phyloP scores from a whole-genome alignment of 306 rosid species.

The Quercus rubra region DNA sequence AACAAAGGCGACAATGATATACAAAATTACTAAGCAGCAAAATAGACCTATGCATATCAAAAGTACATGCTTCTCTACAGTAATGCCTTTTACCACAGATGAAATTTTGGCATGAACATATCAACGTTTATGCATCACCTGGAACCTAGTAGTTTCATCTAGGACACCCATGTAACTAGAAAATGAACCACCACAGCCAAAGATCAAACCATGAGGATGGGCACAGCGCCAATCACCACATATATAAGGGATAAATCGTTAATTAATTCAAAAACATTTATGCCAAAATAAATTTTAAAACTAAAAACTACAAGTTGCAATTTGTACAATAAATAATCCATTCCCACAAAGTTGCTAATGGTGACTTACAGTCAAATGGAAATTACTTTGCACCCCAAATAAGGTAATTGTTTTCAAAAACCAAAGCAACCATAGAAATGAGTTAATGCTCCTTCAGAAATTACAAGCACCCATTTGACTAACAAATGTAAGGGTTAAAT shows the following conservation, averaged over 20 bases:
- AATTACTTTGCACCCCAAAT: neutral
- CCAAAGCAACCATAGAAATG: neutral
- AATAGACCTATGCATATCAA: neutral
- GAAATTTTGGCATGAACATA: no score
- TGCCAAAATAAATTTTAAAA: neutral
- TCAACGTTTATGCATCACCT: no score
- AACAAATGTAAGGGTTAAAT: neutral
- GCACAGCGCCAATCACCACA: neutral
- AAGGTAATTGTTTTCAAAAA: neutral
- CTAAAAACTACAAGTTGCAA: neutral
- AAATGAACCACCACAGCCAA: neutral
- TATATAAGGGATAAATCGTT: neutral
- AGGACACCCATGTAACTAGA: no score
- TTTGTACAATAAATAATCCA: neutral
- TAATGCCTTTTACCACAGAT: no score
- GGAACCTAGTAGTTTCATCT: no score
- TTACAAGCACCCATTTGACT: neutral
- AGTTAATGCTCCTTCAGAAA: neutral
- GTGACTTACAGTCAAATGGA: neutral
- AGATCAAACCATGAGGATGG: neutral
- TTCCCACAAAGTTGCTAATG: neutral
- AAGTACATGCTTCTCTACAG: neutral
- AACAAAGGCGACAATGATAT: neutral
- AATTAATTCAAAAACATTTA: neutral
- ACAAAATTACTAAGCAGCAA: neutral